Base-by-base conservation (phyloP, 371 early-diverging fungal genomes). In the Choanephora cucurbitarum region DNA sequence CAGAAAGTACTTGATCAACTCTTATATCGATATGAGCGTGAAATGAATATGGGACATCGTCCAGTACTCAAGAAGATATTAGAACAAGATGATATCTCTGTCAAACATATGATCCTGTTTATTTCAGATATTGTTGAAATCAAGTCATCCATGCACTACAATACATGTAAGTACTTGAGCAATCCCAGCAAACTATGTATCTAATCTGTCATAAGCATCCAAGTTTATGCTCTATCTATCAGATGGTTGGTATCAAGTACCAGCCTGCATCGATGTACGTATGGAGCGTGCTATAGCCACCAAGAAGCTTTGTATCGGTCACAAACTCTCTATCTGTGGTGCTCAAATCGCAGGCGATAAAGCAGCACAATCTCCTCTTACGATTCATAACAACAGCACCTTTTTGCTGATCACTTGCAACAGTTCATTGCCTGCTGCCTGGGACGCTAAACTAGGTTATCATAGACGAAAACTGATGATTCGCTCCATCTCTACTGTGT, bases 181-280 rank as follows among this genome's bases (percentile, higher is more conserved):
- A n/a, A n/a, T n/a, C n/a, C n/a, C n/a, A n/a, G n/a, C n/a, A n/a
- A n/a, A n/a, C n/a, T n/a, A n/a, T n/a, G n/a, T n/a, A n/a, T n/a
- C n/a, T n/a, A n/a, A n/a, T n/a, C n/a, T n/a, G n/a, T n/a, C n/a
- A n/a, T n/a, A 42, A 66, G 56, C 58, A 31, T 58, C 47, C 5
- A 62, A 54, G 19, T 68, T 54, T 52, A 54, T 45, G 11, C 51
- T 87, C 6, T 66, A 80, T 24, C 60, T 93, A 52, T 86, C 92
- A 2, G 93, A 93, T 70, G 90, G 91, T 1, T 93, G 93, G 93
- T 91, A 93, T 56, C 49, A 67, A 24, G 75, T 91, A 7, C 64
- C 67, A 1, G 86, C 89, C 2, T 40, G 52, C 6, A 48, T 88
- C 15, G 93, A 93, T 55, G 34, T 42, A 2, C 62, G 74, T 23